Evolutionary conservation across 768 basidiomycete genomes (phyloP), one percentile per base, ranked within the genome.

Genomic region (Pleurotus eryngii): DNA sequence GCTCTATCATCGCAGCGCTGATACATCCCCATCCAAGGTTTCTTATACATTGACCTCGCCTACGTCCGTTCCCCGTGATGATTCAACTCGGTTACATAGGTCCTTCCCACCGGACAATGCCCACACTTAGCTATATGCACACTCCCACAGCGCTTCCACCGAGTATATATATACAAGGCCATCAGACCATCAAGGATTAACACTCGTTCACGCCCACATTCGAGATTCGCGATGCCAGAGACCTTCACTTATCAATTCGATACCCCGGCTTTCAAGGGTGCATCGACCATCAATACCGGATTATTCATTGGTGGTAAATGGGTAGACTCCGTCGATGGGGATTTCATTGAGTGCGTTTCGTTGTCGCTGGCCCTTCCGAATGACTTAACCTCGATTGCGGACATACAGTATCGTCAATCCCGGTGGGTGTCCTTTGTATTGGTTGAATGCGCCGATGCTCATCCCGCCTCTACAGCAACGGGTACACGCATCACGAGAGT

Each of bases 261-360:
- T 40, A 74, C 72, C 3, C 65, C 63, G 40, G 55, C 66, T 56
- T 83, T 63, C 79, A 81, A 78, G 66, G 80, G 77, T 12, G 73
- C 71, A 57, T 67, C 72, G 40, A 68, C 65, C 12, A 72, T 84
- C 57, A 66, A 68, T 57, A 82, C 84, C 3, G 87, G 89, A 27
- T 64, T 91, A 56, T 92, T 85, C 75, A 89, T 93, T 67, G 76
- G 82, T 64, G 85, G 85, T 61, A 66, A 89, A 68, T 92, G 81
- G 64, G 72, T 81, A 12, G 82, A 84, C 37, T 83, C 85, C 17
- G 74, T 76, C 17, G 73, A 80, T 5, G 69, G 73, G 1, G 79
- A 74, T n/a, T 81, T 79, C n/a, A 86, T 92, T 65, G 86, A 89
- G 89, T 90, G 64, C 67, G 86, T 68, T 30, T 39, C 18, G 35